A percentile compares a stretch with the other conserved stretches of the same genome.
Evolutionary conservation across 768 basidiomycete genomes (phyloP).

Genomic region (Serendipita sp.): DNA sequence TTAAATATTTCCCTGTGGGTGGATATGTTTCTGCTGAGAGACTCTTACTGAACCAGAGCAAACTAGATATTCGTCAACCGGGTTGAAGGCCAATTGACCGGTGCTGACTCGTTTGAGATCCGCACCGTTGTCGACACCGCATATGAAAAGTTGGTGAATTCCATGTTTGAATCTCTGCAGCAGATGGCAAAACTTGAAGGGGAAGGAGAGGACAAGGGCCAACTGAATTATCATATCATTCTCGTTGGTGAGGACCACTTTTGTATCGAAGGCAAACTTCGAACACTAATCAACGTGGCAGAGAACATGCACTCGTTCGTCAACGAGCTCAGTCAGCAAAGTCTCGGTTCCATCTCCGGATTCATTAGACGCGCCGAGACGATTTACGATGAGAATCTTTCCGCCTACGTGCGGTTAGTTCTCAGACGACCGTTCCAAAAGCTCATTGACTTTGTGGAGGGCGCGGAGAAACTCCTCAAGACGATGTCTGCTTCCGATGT

Average conservation of each 20-base stretch:
- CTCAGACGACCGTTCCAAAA: slow-evolving; percentile 75
- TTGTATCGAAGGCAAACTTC: neutral
- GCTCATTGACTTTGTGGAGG: slow-evolving; percentile 88
- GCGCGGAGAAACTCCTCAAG: slow-evolving; percentile 72
- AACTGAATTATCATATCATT: slow-evolving; percentile 91
- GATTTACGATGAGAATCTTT: slow-evolving; percentile 81
- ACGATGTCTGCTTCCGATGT: slow-evolving; percentile 67
- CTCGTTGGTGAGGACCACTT: slow-evolving; percentile 55
- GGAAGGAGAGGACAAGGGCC: slow-evolving; percentile 89
- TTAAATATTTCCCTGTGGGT: slow-evolving; percentile 72
- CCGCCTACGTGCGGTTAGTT: slow-evolving; percentile 73
- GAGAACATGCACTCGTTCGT: slow-evolving; percentile 97
- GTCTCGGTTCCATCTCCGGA: slow-evolving; percentile 41
- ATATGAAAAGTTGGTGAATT: slow-evolving; percentile 76
- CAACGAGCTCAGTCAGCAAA: slow-evolving; percentile 58
- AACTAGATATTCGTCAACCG: slow-evolving; percentile 51
- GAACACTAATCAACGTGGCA: slow-evolving; percentile 20
- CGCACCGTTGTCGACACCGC: slow-evolving; percentile 61
- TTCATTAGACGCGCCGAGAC: slow-evolving; percentile 61
- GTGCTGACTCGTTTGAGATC: slow-evolving; percentile 61
- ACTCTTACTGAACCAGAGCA: neutral
- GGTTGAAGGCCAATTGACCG: slow-evolving; percentile 71
- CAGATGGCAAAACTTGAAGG: slow-evolving; percentile 94
- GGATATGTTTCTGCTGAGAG: neutral
- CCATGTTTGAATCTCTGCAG: slow-evolving; percentile 86